Evolutionary conservation across 305 asterid species (phyloP), one percentile per base, ranked within the genome.

Genomic region (Fraxinus greggii): DNA sequence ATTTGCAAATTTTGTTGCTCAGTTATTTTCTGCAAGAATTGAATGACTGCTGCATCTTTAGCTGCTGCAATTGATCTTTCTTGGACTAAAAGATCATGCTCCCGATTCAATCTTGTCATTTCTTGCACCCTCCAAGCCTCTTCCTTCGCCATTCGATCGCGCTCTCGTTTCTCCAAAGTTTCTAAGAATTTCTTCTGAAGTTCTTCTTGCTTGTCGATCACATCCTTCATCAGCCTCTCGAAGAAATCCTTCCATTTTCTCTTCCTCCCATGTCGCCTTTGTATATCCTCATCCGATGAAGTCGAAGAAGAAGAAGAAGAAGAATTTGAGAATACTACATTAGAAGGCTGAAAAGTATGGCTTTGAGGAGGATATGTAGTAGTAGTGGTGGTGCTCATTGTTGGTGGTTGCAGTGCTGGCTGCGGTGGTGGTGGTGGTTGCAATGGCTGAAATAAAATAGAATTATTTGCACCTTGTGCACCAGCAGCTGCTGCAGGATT

Each of bases 21-120:
- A 3, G 92, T 85, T 1, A 93, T 85, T 81, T 92, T 91, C 35
- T 94, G 98, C 59, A 96, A 54, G 69, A 93, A 93, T 1, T 95
- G 78, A 36, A 93, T 86, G 63, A 96, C 90, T 0, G 99, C 98
- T 5, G 93, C 90, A 84, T 95, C 98, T 51, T 89, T 94, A 9
- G 97, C 92, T 0, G 97, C 97, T 9, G 98, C 89, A 87, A 87
- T 80, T 23, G 98, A 90, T 85, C 99, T 90, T 88, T 95, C 99
- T 75, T 92, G 96, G 35, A 85, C 90, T 2, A 94, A 63, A 9
- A 91, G 89, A 24, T 94, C 98, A 61, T 92, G 94, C n/a, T 93
- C 99, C 0, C 95, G 90, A 10, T 91, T 96, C 83, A 94, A 54
- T 74, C 96, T 90, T 1, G 89, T 88, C 87, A 85, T 90, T 78